A percentile compares a stretch with the other conserved stretches of the same genome.
phyloP scores from a whole-genome alignment of 2,329 filamentous ascomycete species.

The Allantophomopsis lycopodina region DNA sequence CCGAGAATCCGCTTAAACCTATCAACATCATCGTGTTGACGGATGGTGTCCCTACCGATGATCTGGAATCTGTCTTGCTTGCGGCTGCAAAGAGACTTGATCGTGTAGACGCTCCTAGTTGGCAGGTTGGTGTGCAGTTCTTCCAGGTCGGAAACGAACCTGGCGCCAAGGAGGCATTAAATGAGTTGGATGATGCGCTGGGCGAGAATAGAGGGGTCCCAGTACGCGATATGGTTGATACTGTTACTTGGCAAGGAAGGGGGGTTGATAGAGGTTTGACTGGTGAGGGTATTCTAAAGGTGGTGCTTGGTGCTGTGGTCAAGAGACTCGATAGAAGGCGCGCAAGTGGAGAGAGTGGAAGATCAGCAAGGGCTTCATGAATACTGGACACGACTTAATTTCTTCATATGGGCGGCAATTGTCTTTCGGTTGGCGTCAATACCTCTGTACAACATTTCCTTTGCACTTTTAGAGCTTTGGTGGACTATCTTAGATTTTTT shows the following conservation, averaged over 20 bases:
- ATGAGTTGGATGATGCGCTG: constrained; percentile 63
- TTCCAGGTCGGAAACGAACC: constrained; percentile 79
- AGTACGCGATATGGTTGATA: constrained; percentile 84
- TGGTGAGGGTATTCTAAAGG: constrained; percentile 64
- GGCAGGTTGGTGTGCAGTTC: constrained; percentile 89
- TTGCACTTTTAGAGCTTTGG: no score
- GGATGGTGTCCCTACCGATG: constrained; percentile 71
- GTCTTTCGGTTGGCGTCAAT: no score
- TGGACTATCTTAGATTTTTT: no score
- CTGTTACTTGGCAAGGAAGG: constrained; percentile 53
- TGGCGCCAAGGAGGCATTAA: constrained; percentile 48
- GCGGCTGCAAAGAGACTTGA: constrained; percentile 58
- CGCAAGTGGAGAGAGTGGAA: constrained; percentile 9
- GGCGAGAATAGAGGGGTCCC: constrained; percentile 31
- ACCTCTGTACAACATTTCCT: no score
- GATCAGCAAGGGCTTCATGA: no score
- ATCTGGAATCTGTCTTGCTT: constrained; percentile 59
- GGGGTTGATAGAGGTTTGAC: constrained; percentile 32
- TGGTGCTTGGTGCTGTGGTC: constrained; percentile 66
- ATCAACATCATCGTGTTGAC: constrained; percentile 90
- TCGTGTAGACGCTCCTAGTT: constrained; percentile 50
- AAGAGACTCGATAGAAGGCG: constrained; percentile 42
- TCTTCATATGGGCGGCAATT: no score
- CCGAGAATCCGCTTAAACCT: constrained; percentile 39
- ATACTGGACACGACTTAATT: no score